phyloP scores from a whole-genome alignment of 23 red algal genomes.

The Gracilaria caudata region DNA sequence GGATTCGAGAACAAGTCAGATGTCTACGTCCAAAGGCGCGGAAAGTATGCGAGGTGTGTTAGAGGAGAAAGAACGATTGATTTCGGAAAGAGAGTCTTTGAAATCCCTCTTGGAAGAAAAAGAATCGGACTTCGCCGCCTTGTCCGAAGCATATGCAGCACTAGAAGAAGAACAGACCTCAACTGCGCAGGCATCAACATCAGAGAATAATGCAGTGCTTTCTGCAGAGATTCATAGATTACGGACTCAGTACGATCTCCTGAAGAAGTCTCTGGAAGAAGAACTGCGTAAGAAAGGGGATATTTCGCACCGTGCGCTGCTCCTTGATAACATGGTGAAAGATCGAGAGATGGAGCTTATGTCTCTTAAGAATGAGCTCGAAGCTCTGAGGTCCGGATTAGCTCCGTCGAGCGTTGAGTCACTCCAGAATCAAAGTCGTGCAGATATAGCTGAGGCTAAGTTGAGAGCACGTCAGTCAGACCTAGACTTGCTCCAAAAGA shows the following conservation, averaged over 20 bases:
- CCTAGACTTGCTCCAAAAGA: conserved; percentile 24
- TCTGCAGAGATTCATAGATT: conserved; percentile 17
- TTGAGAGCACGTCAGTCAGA: conserved; percentile 7
- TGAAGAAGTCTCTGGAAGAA: conserved; percentile 33
- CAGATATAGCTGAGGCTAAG: conserved; percentile 22
- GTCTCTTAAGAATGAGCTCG: conserved; percentile 12
- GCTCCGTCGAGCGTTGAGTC: conserved; percentile 12
- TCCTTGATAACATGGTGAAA: conserved; percentile 20
- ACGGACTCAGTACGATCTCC: conserved; percentile 11
- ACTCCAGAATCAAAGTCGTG: conserved; percentile 28
- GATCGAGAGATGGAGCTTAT: conserved; percentile 28
- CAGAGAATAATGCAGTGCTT: conserved; percentile 1
- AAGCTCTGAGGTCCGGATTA: conserved; percentile 10
- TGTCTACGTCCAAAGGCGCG: conserved; percentile 2
- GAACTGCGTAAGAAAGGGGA: conserved; percentile 27
- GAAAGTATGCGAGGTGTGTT: conserved; percentile 5
- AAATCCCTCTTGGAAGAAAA: conserved; percentile 57
- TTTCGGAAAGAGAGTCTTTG: conserved; percentile 31
- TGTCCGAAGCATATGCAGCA: conserved; percentile 63
- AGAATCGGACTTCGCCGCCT: conserved; percentile 48
- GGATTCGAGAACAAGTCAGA: conserved; percentile 36
- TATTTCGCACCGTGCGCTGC: conserved; percentile 6
- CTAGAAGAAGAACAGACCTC: conserved; percentile 60
- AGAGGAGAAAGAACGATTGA: conserved; percentile 36
- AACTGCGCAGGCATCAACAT: neutral